Evolutionary conservation across 2,329 filamentous ascomycete species (phyloP), one percentile per base, ranked within the genome.

Genomic region (Paraphaeosphaeria minitans): DNA sequence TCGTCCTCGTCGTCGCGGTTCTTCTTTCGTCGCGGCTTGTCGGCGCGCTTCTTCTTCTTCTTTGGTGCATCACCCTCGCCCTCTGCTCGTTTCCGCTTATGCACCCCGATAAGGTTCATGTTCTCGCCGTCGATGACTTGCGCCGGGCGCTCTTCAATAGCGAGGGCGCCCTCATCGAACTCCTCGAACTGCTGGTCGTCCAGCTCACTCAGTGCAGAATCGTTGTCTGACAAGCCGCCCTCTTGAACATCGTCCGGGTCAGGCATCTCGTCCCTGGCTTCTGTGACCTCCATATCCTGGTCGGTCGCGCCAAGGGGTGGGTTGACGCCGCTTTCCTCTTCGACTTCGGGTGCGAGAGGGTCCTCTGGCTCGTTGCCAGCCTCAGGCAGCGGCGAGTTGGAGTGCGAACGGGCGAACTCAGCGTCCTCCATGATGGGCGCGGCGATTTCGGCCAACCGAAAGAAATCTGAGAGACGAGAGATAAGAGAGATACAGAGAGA

Each of bases 31-130:
- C 81, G 81, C 21, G 79, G 80, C 76, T 83, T 85, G 68, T 85
- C 83, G 29, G 84, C 77, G 58, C 81, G 78, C 75, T 85, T 87
- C 54, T 91, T 89, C 79, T 92, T 95, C 77, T 90, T 91, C 50
- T 83, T 83, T 31, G 84, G 86, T 53, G 87, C 81, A 33, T 83
- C 82, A 53, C 81, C 81, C 62, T 84, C 85, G 52, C 83, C 85
- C 39, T 83, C 89, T 9, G 82, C 72, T 57, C 91, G 85, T 80
- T 87, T 86, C 62, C 86, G 80, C 80, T 88, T 88, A 76, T 87
- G 83, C 55, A 86, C 83, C 57, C 87, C 84, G 61, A 89, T 83
- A 58, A 85, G 69, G 59, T 82, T 85, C 62, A 89, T 77, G 57
- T 86, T 88, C 61, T 83, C 83, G 61, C 87, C 85, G 63, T 89